Evolutionary conservation across 2,329 filamentous ascomycete genomes (phyloP).

Genomic region (Tolypocladium pustulatum): DNA sequence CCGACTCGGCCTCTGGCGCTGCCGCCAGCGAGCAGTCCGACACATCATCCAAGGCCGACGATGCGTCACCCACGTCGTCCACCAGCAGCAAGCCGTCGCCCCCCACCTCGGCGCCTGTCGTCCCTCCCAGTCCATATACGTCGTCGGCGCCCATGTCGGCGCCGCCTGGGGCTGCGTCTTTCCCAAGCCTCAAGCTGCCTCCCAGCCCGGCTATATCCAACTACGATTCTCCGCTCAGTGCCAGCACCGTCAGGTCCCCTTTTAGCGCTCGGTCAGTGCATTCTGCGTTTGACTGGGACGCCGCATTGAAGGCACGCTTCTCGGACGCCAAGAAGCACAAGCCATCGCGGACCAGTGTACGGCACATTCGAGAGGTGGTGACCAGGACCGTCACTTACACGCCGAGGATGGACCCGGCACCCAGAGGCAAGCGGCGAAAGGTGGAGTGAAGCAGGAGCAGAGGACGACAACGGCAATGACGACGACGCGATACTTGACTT

Average conservation of each 20-base stretch:
- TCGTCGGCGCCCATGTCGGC: constrained; percentile 44
- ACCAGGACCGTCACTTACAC: constrained; percentile 93
- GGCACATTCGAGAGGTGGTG: constrained; percentile 77
- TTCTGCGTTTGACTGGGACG: constrained; percentile 72
- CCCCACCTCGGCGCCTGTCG: constrained; percentile 25
- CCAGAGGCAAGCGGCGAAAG: constrained; percentile 87
- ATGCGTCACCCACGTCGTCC: constrained; percentile 31
- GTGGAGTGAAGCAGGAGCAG: constrained; percentile 24
- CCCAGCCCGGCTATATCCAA: constrained; percentile 61
- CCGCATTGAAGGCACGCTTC: constrained; percentile 56
- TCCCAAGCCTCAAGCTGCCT: constrained; percentile 65
- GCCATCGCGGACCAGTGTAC: constrained; percentile 48
- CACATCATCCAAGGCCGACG: constrained; percentile 46
- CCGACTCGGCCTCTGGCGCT: constrained; percentile 41
- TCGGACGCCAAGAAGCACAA: constrained; percentile 49
- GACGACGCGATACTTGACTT: not conserved
- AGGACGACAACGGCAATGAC: not conserved
- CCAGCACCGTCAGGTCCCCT: constrained; percentile 52
- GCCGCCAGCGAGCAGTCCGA: constrained; percentile 45
- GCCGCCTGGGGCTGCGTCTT: constrained; percentile 47
- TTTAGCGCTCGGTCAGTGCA: constrained; percentile 56
- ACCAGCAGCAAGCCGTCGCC: constrained; percentile 20
- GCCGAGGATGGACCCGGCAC: constrained; percentile 74
- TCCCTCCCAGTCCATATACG: constrained; percentile 42
- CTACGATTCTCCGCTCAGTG: constrained; percentile 60